Conservation (phyloP, 805 yeast species). For the Kodamaea restingae region DNA sequence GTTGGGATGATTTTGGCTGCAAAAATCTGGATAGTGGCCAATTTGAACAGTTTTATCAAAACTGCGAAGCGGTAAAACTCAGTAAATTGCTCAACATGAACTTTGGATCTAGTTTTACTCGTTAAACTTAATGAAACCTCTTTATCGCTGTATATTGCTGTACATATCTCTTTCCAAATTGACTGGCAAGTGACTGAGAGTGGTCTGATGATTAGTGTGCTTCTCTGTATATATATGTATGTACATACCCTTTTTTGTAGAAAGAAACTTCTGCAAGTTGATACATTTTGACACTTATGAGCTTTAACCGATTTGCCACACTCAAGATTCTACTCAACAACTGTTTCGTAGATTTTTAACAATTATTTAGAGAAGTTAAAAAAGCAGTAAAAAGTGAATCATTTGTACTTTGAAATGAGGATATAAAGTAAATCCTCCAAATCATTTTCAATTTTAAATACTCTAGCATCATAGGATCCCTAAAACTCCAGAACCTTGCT, state of each 20-base stretch:
- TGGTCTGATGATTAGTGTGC: no score
- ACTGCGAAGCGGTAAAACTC: conserved; percentile 4
- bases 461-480: no score
- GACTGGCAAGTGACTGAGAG: background rate
- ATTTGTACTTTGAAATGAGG: no score
- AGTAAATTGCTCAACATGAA: conserved; percentile 5
- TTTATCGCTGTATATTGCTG: background rate
- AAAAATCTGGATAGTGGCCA: background rate
- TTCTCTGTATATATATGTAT: no score
- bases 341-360: no score
- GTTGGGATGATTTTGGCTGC: conserved; percentile 14
- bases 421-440: no score
- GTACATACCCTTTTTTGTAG: background rate
- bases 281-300: background rate
- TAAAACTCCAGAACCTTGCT: no score
- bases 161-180: conserved; percentile 4
- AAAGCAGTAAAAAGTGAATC: no score
- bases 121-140: conserved; percentile 1
- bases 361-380: no score
- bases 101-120: background rate
- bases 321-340: no score
- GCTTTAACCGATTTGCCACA: background rate
- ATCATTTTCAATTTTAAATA: no score
- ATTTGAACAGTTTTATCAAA: conserved; percentile 7
- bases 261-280: background rate